Conservation (phyloP, 768 basidiomycete genomes). For the Boletus subparvulus region DNA sequence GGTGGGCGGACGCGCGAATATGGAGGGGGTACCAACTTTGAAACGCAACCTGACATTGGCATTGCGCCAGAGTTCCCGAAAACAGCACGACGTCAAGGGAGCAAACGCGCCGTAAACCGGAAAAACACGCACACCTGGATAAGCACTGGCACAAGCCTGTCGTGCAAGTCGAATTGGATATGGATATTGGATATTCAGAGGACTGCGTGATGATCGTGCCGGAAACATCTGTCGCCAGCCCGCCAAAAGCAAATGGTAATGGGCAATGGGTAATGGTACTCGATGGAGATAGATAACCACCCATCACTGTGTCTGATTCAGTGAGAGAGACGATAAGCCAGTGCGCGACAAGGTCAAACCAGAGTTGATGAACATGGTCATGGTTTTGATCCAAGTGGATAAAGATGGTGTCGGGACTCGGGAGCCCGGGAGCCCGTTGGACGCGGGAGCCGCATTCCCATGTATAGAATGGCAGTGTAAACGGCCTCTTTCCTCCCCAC, state of each 20-base stretch:
- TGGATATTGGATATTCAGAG: constrained; percentile 1
- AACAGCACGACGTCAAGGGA: not conserved
- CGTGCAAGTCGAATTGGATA: not conserved
- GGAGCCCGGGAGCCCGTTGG: not conserved
- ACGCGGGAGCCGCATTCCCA: not conserved
- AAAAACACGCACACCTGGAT: not conserved
- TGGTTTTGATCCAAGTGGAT: not conserved
- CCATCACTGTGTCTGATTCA: not conserved
- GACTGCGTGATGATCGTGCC: constrained; percentile 12
- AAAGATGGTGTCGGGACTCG: constrained; percentile 9
- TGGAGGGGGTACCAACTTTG: not conserved
- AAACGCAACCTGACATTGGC: not conserved
- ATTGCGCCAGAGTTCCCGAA: not conserved
- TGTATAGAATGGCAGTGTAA: not conserved
- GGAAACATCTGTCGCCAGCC: not conserved
- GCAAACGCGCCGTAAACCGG: not conserved
- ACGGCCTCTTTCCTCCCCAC: not conserved
- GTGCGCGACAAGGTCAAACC: not conserved
- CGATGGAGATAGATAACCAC: constrained; percentile 7
- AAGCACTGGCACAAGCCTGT: too few species aligned
- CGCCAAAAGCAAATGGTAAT: not conserved
- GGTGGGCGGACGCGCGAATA: not conserved
- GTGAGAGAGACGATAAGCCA: not conserved
- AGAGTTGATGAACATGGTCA: not conserved
- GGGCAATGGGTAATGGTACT: constrained; percentile 1